Evolutionary conservation across 2,329 filamentous ascomycete species (phyloP).

Genomic region (Venturia nashicola): DNA sequence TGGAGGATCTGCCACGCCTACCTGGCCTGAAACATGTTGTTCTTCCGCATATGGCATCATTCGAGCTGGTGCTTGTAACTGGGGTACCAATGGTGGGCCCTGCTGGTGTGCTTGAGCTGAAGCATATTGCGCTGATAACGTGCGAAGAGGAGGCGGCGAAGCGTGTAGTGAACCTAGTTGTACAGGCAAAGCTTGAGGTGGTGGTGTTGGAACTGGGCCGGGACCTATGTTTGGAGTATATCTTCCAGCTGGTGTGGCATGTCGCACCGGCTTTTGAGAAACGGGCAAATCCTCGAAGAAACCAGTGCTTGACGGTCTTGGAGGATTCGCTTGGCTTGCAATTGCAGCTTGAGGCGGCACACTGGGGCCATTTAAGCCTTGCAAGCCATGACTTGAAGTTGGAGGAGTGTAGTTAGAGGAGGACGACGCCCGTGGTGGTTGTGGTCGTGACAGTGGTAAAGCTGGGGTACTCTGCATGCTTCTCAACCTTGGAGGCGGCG

Average conservation of each 20-base stretch:
- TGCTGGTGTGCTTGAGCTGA: conserved; percentile 9
- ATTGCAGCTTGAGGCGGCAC: neutral
- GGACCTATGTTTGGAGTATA: conserved; percentile 22
- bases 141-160: neutral
- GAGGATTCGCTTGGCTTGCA: neutral
- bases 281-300: conserved; percentile 39
- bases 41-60: conserved; percentile 7
- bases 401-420: conserved; percentile 16
- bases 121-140: neutral
- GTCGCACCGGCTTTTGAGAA: conserved; percentile 25
- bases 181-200: conserved; percentile 9
- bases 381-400: conserved; percentile 25
- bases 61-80: conserved; percentile 14
- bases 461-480: conserved; percentile 33
- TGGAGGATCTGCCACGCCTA: neutral
- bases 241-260: conserved; percentile 20
- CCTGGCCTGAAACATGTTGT: neutral
- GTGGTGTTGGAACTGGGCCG: conserved; percentile 14
- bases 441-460: conserved; percentile 14
- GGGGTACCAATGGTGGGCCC: conserved; percentile 18
- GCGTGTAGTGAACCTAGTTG: conserved; percentile 3
- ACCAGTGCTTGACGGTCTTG: conserved; percentile 19
- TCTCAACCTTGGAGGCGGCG: conserved; percentile 48
- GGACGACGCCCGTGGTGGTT: conserved; percentile 25
- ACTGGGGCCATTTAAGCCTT: conserved; percentile 16